Conservation (phyloP, 2,329 filamentous ascomycete genomes). For the Dactylellina parvicollis region DNA sequence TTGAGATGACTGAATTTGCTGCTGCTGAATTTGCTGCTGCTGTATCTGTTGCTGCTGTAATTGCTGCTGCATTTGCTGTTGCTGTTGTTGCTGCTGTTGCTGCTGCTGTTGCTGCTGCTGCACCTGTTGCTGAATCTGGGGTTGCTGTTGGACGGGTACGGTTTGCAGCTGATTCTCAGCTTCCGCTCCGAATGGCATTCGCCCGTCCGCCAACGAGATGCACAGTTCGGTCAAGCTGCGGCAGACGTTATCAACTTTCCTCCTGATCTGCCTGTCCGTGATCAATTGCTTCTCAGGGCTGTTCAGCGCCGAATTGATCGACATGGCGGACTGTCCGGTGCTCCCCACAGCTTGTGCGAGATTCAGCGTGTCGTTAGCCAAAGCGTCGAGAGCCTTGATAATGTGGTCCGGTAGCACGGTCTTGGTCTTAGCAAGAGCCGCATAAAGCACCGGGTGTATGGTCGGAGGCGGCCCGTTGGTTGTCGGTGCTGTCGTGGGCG, state of each 20-base stretch:
- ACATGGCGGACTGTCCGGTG: constrained; percentile 69
- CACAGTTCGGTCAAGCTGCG: constrained; percentile 92
- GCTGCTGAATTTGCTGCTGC: background rate
- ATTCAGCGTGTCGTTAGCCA: constrained; percentile 81
- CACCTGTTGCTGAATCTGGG: constrained; percentile 25
- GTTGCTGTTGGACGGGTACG: constrained; percentile 12
- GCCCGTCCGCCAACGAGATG: constrained; percentile 78
- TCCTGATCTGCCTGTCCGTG: constrained; percentile 83
- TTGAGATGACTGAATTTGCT: too few species aligned
- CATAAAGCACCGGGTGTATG: constrained; percentile 79
- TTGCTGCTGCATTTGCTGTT: constrained; percentile 9
- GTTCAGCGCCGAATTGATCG: constrained; percentile 61
- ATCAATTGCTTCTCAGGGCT: constrained; percentile 62
- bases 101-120: constrained; percentile 10
- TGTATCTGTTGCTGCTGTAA: constrained; percentile 12
- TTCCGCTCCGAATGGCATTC: constrained; percentile 56
- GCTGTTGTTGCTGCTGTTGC: constrained; percentile 5
- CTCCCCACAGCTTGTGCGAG: constrained; percentile 81
- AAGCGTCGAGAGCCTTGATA: constrained; percentile 80
- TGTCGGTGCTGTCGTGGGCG: constrained; percentile 64
- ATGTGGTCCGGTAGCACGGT: constrained; percentile 74
- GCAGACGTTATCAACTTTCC: constrained; percentile 92
- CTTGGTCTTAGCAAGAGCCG: constrained; percentile 82
- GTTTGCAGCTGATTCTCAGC: constrained; percentile 35
- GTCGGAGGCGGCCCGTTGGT: constrained; percentile 65